Conservation (phyloP, 2,329 filamentous ascomycete species). For the Fusarium sterilihyphosum region DNA sequence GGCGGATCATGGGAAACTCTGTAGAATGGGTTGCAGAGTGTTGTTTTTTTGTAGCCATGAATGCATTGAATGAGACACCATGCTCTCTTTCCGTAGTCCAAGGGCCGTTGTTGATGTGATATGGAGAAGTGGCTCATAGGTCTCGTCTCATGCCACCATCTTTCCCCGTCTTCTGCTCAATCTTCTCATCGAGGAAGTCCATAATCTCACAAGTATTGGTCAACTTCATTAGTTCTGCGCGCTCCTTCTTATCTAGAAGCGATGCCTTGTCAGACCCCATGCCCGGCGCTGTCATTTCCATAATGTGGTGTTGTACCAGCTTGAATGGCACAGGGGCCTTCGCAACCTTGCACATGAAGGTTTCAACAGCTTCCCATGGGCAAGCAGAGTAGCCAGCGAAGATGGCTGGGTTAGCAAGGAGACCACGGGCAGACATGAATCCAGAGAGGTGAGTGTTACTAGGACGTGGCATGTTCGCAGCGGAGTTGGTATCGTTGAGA, state of each 20-base stretch:
- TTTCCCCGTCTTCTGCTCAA: slow-evolving; percentile 49
- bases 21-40: slow-evolving; percentile 9
- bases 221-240: slow-evolving; percentile 59
- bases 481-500: slow-evolving; percentile 30
- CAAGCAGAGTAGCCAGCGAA: slow-evolving; percentile 67
- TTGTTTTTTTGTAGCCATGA: slow-evolving; percentile 26
- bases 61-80: slow-evolving; percentile 40
- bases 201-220: slow-evolving; percentile 66
- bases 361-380: slow-evolving; percentile 70
- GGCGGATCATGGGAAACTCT: slow-evolving; percentile 12
- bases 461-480: slow-evolving; percentile 39
- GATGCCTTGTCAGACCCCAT: slow-evolving; percentile 62
- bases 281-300: slow-evolving; percentile 72
- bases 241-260: slow-evolving; percentile 66
- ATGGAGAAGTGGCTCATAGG: slow-evolving; percentile 38
- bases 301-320: slow-evolving; percentile 71
- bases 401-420: slow-evolving; percentile 74
- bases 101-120: not conserved
- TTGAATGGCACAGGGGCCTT: slow-evolving; percentile 69
- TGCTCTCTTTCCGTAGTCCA: slow-evolving; percentile 7
- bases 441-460: slow-evolving; percentile 64
- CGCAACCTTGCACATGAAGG: slow-evolving; percentile 68
- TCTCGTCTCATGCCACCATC: slow-evolving; percentile 46
- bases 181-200: slow-evolving; percentile 67
- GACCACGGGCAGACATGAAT: slow-evolving; percentile 76